Base-by-base conservation (phyloP, 768 basidiomycete species). In the Phylloporus rhodoxanthus region DNA sequence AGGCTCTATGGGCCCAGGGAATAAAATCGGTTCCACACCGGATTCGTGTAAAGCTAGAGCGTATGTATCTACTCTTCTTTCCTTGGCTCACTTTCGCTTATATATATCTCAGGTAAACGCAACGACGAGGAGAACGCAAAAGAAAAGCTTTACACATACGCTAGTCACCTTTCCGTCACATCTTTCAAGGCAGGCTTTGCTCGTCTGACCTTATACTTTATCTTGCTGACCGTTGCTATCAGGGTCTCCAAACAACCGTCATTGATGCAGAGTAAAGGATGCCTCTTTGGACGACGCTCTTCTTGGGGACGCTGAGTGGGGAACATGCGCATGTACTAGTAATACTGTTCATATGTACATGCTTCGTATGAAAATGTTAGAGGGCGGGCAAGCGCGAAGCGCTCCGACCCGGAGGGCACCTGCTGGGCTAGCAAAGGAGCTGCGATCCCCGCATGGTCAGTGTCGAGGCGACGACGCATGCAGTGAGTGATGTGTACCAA, bases 61-160 rank as follows among this genome's bases (percentile, higher is more conserved):
- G 91, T 91, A 69, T 65, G 85, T 81, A 23, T 50, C 14, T 13
- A 8, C 26, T 21, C 38, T 47, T 8, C 7, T 42, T 6, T 4
- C 2, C 25, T n/a, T 25, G 1, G 39, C 7, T 34, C 29, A 1
- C 4, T 4, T 37, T 14, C n/a, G 36, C 48, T 57, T 26, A 61
- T 23, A 6, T 13, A 11, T 13, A 26, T 53, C 14, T 29, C 60
- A 93, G 89, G 95, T 63, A 95, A 94, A 77, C 89, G 96, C 64
- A 98, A 98, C 71, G 95, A 99, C 72, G 94, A 97, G 61, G 95
- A 99, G 78, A 87, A 85, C 62, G 95, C 96, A 51, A 96, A 94
- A 76, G 94, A 95, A 79, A 96, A 94, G 76, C 85, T 96, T 49
- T 97, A 75, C 79, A 94, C 90, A 26, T 91, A 92, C 68, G 93